These are phyloP conservation scores for Posidonia oceanica DNA, from an alignment of 116 monocot genomes.

Conservation along the genomic window DNA sequence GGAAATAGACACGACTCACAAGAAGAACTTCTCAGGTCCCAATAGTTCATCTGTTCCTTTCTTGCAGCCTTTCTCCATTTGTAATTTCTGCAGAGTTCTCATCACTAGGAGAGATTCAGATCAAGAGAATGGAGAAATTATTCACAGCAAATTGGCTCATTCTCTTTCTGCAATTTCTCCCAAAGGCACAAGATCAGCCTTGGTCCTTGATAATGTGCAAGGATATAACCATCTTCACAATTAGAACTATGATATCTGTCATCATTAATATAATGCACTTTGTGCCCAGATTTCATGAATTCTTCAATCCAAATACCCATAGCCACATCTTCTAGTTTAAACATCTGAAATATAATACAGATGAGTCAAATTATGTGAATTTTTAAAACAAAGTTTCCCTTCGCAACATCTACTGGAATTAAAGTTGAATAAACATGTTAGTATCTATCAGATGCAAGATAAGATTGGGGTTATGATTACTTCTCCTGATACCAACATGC, in stretches of 20 bases:
- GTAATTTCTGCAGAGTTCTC: background rate
- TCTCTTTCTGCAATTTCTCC: slow-evolving; percentile 58
- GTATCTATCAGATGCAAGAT: background rate
- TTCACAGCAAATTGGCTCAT: slow-evolving; percentile 62
- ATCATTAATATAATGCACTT: slow-evolving; percentile 54
- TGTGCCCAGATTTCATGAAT: slow-evolving; percentile 49
- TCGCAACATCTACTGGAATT: no score
- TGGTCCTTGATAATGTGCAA: slow-evolving; percentile 87
- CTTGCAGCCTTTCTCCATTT: slow-evolving; percentile 1
- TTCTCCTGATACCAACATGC: background rate
- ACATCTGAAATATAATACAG: slow-evolving; percentile 32
- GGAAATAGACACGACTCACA: background rate
- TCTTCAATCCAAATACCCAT: slow-evolving; percentile 93
- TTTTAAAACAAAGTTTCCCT: background rate
- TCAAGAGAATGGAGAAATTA: slow-evolving; percentile 3
- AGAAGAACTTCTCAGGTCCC: background rate
- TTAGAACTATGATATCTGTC: slow-evolving; percentile 54
- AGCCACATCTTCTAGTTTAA: slow-evolving; percentile 95
- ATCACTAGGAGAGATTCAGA: background rate
- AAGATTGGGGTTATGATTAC: background rate
- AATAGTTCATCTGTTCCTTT: background rate
- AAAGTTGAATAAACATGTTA: no score
- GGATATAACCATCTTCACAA: slow-evolving; percentile 58
- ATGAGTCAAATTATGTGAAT: background rate
- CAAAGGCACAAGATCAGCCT: slow-evolving; percentile 73